These are phyloP conservation scores for Emergomyces orientalis DNA, from an alignment of 2,329 filamentous ascomycete species.

Conservation along the genomic window DNA sequence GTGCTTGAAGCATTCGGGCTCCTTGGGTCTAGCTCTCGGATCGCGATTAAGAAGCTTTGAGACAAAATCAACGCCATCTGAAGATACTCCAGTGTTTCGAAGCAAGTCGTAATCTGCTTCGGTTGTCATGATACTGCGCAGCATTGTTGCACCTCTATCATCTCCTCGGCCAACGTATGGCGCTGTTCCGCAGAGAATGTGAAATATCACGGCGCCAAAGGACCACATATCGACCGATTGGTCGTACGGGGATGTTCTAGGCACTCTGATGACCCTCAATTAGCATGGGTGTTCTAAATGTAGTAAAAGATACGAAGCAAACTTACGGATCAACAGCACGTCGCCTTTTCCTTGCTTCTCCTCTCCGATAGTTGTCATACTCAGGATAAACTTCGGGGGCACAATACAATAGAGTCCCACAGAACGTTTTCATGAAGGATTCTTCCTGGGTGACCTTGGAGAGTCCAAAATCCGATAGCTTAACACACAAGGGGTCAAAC, in stretches of 20 bases:
- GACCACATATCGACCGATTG: slow-evolving; percentile 97
- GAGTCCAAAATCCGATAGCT: slow-evolving; percentile 91
- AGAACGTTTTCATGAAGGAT: slow-evolving; percentile 92
- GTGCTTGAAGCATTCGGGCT: slow-evolving; percentile 59
- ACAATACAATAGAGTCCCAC: slow-evolving; percentile 89
- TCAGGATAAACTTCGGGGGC: slow-evolving; percentile 94
- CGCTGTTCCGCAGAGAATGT: slow-evolving; percentile 65
- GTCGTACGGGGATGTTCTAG: slow-evolving; percentile 60
- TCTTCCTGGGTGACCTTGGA: slow-evolving; percentile 90
- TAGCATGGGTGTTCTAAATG: slow-evolving; percentile 16
- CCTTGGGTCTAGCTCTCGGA: slow-evolving; percentile 65
- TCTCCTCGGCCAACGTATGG: slow-evolving; percentile 74
- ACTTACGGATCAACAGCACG: slow-evolving; percentile 43
- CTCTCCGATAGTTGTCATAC: slow-evolving; percentile 55
- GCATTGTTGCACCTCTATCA: slow-evolving; percentile 66
- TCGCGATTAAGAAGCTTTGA: slow-evolving; percentile 70
- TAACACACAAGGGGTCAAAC: slow-evolving; percentile 65
- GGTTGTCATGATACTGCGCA: slow-evolving; percentile 72
- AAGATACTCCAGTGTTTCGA: slow-evolving; percentile 49
- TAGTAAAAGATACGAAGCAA: not conserved
- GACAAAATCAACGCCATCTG: slow-evolving; percentile 57
- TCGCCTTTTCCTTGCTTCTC: slow-evolving; percentile 53
- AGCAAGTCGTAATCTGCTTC: slow-evolving; percentile 59
- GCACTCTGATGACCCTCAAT: slow-evolving; percentile 27
- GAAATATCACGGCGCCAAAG: slow-evolving; percentile 83